Evolutionary conservation across 805 yeast species (phyloP), one percentile per base, ranked within the genome.

Genomic region (Kodamaea kakaduensis): DNA sequence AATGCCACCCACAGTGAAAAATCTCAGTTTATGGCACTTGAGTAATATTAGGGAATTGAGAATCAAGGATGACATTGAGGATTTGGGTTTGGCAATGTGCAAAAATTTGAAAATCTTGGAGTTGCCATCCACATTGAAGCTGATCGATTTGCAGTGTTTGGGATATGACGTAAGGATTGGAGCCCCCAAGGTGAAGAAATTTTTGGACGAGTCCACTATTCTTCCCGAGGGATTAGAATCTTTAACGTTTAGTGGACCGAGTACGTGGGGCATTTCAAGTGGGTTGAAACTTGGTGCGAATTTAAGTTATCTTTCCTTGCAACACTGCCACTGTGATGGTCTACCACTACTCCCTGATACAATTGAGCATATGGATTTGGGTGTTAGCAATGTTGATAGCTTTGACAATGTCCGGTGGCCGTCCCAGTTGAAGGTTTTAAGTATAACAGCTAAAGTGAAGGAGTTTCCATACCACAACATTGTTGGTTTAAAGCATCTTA

Each of bases 301-400:
- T 4, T 16, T 26, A 16, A 18, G 7, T 12, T n/a, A 26, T 7
- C 10, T 26, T 4, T 9, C 9, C 17, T 19, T 26, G 10, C 8
- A 25, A 5, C 4, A 6, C 9, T 15, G 29, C 17, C 6, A 13
- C n/a, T 26, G 29, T 14, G 17, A 26, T n/a, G 12, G 9, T 15
- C 29, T 26, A 9, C 29, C 29, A 6, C 12, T 6, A 16, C 29
- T 26, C n/a, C 29, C 29, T 3, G 29, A 26, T n/a, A 9, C 19
- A n/a, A 15, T 26, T 14, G 19, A 26, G 12, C 9, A 26, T 26
- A 18, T 26, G 19, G 17, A 8, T 4, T 5, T 26, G 7, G 6
- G 7, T 6, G 5, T 13, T 3, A 5, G 10, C n/a, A 19, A 16
- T 3, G 13, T 26, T 6, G 6, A 13, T n/a, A 16, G 19, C 6